A percentile compares a stretch with the other conserved stretches of the same genome.
phyloP scores from a whole-genome alignment of 139 green algal genomes.

The Tetratostichococcus sp. region DNA sequence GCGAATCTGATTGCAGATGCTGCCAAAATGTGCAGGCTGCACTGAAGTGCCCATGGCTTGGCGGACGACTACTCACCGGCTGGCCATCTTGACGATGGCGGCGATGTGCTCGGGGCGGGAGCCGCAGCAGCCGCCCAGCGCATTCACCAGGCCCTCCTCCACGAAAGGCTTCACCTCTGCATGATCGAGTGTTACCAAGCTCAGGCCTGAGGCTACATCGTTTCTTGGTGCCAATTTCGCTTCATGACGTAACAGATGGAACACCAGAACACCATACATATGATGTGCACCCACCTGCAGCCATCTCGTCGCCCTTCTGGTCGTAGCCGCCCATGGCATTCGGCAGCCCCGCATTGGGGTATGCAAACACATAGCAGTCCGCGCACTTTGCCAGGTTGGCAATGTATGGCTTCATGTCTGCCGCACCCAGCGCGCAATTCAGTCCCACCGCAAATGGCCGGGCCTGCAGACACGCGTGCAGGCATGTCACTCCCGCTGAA shows the following conservation, averaged over 20 bases:
- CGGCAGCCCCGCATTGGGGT: conserved; percentile 96
- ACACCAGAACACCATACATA: too few relatives aligned
- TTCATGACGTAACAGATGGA: too few relatives aligned
- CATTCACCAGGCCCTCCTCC: conserved; percentile 87
- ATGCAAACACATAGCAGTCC: conserved; percentile 95
- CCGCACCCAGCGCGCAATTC: conserved; percentile 95
- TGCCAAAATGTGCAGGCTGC: too few relatives aligned
- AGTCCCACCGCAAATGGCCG: conserved; percentile 92
- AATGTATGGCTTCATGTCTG: conserved; percentile 93
- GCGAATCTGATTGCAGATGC: too few relatives aligned
- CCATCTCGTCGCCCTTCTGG: conserved; percentile 91
- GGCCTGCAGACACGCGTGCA: conserved; percentile 69
- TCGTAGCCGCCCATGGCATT: conserved; percentile 99
- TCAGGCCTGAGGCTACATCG: not conserved
- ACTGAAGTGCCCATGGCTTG: too few relatives aligned
- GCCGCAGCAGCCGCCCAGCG: conserved; percentile 94
- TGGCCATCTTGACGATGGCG: conserved; percentile 60
- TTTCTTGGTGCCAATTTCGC: not conserved
- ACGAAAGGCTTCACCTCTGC: conserved; percentile 24
- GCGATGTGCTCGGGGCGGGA: conserved; percentile 87
- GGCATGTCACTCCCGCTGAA: too few relatives aligned
- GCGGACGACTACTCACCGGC: too few relatives aligned
- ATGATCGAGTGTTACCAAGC: not conserved
- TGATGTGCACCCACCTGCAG: conserved; percentile 57
- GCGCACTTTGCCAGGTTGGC: conserved; percentile 83